Conservation (phyloP, 805 yeast genomes). For the Lipomyces japonicus region DNA sequence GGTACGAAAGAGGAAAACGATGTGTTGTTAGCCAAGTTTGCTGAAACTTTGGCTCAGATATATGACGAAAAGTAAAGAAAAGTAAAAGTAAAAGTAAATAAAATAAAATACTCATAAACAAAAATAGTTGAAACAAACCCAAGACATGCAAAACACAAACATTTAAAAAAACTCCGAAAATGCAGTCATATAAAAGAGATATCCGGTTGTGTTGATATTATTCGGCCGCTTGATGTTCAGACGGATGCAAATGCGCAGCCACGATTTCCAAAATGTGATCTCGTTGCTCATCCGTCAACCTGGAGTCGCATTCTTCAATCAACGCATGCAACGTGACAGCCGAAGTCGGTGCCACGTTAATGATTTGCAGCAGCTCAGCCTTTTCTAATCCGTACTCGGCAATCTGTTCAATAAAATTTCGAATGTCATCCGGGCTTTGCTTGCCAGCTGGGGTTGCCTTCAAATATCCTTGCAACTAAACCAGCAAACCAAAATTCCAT, state of each 20-base stretch:
- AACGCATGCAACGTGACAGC: conserved; percentile 74
- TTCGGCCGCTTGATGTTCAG: not conserved
- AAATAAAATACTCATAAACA: too few relatives aligned
- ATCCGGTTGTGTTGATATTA: too few relatives aligned
- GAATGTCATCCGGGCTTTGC: conserved; percentile 38
- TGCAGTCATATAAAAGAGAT: too few relatives aligned
- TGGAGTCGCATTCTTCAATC: conserved; percentile 87
- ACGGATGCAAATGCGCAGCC: conserved; percentile 48
- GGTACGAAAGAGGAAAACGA: conserved; percentile 79
- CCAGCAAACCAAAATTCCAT: not conserved
- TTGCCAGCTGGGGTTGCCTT: conserved; percentile 39
- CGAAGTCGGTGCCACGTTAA: conserved; percentile 74
- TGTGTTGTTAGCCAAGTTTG: conserved; percentile 50
- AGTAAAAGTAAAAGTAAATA: too few relatives aligned
- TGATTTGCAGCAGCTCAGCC: conserved; percentile 77
- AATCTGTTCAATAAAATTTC: conserved; percentile 45
- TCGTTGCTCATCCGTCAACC: conserved; percentile 68
- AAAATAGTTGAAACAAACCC: too few relatives aligned
- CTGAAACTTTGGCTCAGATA: conserved; percentile 33
- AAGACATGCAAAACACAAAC: too few relatives aligned
- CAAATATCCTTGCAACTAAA: conserved; percentile 38
- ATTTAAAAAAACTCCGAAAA: too few relatives aligned
- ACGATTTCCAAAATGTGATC: conserved; percentile 57
- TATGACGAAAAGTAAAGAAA: not conserved
- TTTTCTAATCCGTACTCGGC: conserved; percentile 57